Conservation (phyloP, 2,329 filamentous ascomycete genomes). For the Raffaelea deltoideospora region DNA sequence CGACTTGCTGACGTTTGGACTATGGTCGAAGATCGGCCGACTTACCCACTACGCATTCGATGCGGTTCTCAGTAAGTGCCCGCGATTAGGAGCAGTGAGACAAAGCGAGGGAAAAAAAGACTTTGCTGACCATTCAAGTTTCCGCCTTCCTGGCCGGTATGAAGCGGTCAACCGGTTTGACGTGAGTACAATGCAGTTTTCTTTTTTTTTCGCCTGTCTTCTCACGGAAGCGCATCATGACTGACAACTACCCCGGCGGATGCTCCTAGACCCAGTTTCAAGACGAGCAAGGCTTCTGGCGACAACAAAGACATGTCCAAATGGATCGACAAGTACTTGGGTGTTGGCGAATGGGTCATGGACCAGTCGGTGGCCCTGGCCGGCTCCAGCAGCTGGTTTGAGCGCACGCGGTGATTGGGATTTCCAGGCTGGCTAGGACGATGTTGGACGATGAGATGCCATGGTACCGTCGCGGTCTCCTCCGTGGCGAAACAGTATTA, state of each 20-base stretch:
- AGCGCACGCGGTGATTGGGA: conserved; percentile 56
- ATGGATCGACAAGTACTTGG: conserved; percentile 89
- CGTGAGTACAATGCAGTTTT: conserved; percentile 54
- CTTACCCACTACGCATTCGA: conserved; percentile 93
- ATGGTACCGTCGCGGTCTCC: too few species aligned
- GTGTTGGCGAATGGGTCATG: conserved; percentile 95
- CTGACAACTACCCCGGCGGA: conserved; percentile 29
- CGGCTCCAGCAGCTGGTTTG: conserved; percentile 77
- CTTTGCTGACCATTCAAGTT: conserved; percentile 37
- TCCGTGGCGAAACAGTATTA: too few species aligned
- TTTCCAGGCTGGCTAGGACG: too few species aligned
- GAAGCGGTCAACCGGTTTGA: conserved; percentile 92
- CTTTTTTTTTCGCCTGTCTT: conserved; percentile 24
- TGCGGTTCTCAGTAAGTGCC: conserved; percentile 66
- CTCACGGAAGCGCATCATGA: too few species aligned
- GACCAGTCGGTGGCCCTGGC: conserved; percentile 90
- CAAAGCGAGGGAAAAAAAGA: neutral
- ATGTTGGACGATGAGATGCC: too few species aligned
- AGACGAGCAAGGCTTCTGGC: conserved; percentile 63
- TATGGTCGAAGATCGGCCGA: conserved; percentile 72
- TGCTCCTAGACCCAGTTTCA: conserved; percentile 57
- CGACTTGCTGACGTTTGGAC: conserved; percentile 53
- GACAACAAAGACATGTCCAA: conserved; percentile 71
- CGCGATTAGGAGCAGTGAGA: neutral
- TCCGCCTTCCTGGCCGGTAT: conserved; percentile 94